These are phyloP conservation scores for Phytophthora megakarya DNA, from an alignment of 352 stramenopile genomes.

Conservation along the genomic window DNA sequence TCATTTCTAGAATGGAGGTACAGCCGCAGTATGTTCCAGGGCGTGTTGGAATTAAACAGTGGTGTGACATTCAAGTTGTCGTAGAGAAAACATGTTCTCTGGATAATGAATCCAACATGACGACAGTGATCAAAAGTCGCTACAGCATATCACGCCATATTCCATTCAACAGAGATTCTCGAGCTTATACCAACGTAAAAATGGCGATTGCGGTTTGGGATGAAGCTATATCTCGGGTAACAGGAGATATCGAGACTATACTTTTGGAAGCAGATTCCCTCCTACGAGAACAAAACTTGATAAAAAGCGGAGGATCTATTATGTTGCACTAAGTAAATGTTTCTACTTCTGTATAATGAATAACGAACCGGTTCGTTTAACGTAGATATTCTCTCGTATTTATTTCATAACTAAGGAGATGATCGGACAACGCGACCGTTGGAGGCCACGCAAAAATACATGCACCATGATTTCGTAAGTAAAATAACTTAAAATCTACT, in stretches of 20 bases:
- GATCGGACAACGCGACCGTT: too few species aligned
- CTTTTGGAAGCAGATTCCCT: slow-evolving; percentile 29
- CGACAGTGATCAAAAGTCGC: slow-evolving; percentile 10
- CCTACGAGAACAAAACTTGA: too few species aligned
- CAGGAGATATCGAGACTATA: slow-evolving; percentile 18
- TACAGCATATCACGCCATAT: slow-evolving; percentile 13
- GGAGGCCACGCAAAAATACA: too few species aligned
- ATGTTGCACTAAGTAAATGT: too few species aligned
- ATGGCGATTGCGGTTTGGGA: slow-evolving; percentile 23
- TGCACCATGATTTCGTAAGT: too few species aligned
- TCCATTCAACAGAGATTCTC: not conserved
- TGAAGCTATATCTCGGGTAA: slow-evolving; percentile 15
- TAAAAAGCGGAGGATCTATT: too few species aligned
- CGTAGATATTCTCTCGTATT: too few species aligned
- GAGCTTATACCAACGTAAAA: not conserved
- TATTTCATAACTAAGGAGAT: too few species aligned
- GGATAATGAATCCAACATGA: not conserved
- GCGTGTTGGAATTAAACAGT: not conserved
- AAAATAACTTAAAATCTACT: too few species aligned
- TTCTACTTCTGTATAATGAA: too few species aligned
- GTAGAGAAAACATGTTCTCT: slow-evolving; percentile 1
- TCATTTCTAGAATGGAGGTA: slow-evolving; percentile 12
- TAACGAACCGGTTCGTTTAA: too few species aligned
- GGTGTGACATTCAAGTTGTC: not conserved
- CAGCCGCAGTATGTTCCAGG: not conserved